Evolutionary conservation across 768 basidiomycete genomes (phyloP), one percentile per base, ranked within the genome.

Genomic region (Boletus eberwhitei): DNA sequence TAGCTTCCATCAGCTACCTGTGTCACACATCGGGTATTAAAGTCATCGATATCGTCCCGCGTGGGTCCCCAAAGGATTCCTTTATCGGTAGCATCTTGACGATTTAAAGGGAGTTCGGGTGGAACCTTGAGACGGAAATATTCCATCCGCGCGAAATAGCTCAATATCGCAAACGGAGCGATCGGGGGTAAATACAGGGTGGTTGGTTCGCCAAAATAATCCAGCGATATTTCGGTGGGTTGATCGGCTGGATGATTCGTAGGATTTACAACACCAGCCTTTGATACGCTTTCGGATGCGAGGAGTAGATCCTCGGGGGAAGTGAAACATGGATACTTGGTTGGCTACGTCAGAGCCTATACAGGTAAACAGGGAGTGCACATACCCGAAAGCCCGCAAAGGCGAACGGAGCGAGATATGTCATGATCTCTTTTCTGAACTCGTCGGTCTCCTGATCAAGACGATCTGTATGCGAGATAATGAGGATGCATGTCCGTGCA

Each of bases 331-430:
- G 80, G 78, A 62, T 62, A 63, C 64, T 65, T 46, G 31, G 5
- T 39, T 57, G 31, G 21, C 42, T 12, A 21, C 12, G 36, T 69
- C 48, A 72, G 58, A 36, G 24, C 29, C 11, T 13, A 22, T 4
- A 17, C 12, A 38, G 5, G 29, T 22, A 44, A 29, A 51, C n/a
- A 9, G 19, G 31, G 48, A 48, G 52, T 22, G 38, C 21, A 72
- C 80, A 19, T 54, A 82, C 81, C 7, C 77, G 75, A 61, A 79
- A 81, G 24, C 76, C 76, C 14, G 78, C 77, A 59, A 79, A 74
- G 11, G 77, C 75, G 47, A 75, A 73, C n/a, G 80, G 78, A n/a
- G 65, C 64, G 7, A 81, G 69, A 26, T 71, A 64, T 21, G 63
- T 54, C 64, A 72, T 66, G 42, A 77, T 68, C 52, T 73, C 70